Evolutionary conservation across 2,329 filamentous ascomycete species (phyloP), one percentile per base, ranked within the genome.

Genomic region (Didymella sp.): DNA sequence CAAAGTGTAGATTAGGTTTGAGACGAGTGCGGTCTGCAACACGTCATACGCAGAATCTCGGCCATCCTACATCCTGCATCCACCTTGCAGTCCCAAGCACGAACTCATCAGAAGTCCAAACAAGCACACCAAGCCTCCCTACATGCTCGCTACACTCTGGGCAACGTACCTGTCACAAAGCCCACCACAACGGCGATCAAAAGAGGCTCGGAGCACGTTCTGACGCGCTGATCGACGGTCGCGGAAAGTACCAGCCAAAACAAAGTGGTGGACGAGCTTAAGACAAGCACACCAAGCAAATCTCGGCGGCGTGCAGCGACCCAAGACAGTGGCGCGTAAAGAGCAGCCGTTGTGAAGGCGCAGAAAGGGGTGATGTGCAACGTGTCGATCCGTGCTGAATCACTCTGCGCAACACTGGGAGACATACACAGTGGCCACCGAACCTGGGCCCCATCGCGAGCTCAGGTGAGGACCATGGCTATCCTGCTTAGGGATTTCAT

Each of bases 111-210:
- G 55, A 44, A 12, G 49, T 58, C 40, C 27, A 50, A 54, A 58
- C 45, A 58, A 58, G 56, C 56, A 58, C 45, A 53, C 56, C 56
- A 58, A 58, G 56, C 33, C 45, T 37, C 38, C 24, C 43, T 47
- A 19, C 15, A 1, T 25, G 33, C 33, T 58, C 50, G 45, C 40
- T 50, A n/a, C 25, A 6, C 30, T 12, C 56, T 53, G 45, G 40
- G 48, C 50, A 22, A 43, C 25, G 12, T 37, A 22, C 24, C 17
- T 7, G 21, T 19, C 45, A 28, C 22, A 27, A 9, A 5, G 25
- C 25, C 41, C 49, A 13, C 9, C 11, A 15, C 15, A 25, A 9
- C 25, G 33, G 31, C 27, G 19, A 21, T 6, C 37, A 25, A 47
- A 51, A 25, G 53, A 41, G 35, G 35, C 27, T 30, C 30, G 53